Evolutionary conservation across 352 stramenopile genomes (phyloP), one percentile per base, ranked within the genome.

Genomic region (Pythium myriotylum): DNA sequence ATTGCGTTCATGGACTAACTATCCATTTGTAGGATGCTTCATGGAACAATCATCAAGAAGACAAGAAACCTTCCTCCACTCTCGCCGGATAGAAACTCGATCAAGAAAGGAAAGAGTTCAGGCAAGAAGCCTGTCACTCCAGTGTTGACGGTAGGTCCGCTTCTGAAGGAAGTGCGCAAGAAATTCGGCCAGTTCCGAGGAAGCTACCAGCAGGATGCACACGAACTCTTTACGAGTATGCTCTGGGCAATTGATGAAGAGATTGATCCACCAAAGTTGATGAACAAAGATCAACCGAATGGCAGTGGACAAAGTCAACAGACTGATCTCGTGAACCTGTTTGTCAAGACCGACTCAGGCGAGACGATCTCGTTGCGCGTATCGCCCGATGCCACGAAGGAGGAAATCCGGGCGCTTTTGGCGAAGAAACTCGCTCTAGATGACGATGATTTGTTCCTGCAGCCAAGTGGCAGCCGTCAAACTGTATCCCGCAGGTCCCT

Each of bases 121-220:
- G 59, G 54, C 35, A 74, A 68, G 22, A 74, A 54, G 51, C 33
- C 29, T 61, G 40, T 46, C 62, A 16, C 37, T 10, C 79, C 77
- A 3, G 72, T 89, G 20, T 51, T 89, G 19, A 89, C 79, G 0
- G 75, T 89, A 7, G 75, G 75, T 13, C 79, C 79, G 13, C 35
- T 92, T 19, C 72, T 92, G 17, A 88, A 82, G 48, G 81, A 81
- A 26, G 75, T 92, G 41, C 77, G 83, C 4, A 85, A 82, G 22
- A 90, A 91, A 29, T 98, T 98, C 68, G 77, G 85, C 5, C 87
- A 93, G 23, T 99, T 99, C 65, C 71, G 77, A n/a, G 96, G 96
- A 2, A 83, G 90, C 64, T 86, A 95, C 43, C 97, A 99, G 77
- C 97, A 99, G 46, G 97, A 99, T 66, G 88, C 94, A 6, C 94